Conservation (phyloP, 345 rosid genomes). For the Triadica sebifera region DNA sequence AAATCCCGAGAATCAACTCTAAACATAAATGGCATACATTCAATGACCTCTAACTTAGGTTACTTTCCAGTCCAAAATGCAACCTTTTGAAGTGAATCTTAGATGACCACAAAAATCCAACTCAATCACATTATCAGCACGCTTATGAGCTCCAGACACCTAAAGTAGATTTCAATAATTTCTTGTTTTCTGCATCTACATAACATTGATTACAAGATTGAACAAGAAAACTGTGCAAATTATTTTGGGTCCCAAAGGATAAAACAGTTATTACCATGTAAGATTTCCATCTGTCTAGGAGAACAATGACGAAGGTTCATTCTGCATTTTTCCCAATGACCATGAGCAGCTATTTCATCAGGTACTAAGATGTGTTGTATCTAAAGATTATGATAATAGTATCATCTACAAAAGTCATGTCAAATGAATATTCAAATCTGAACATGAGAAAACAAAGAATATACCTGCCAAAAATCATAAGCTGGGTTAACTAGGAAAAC, state of each 20-base stretch:
- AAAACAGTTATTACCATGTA: slow-evolving; percentile 58
- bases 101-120: not conserved
- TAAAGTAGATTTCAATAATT: not conserved
- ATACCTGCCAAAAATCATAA: slow-evolving; percentile 97
- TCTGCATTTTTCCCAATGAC: slow-evolving; percentile 67
- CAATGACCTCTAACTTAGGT: not conserved
- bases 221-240: slow-evolving; percentile 1
- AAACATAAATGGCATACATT: not conserved
- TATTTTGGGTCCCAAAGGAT: not conserved
- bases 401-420: slow-evolving; percentile 4
- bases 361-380: slow-evolving; percentile 73
- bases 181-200: not conserved
- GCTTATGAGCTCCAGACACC: not conserved
- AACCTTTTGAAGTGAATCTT: not conserved
- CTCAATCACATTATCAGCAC: not conserved
- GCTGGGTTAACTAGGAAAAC: slow-evolving; percentile 78
- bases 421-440: slow-evolving; percentile 13
- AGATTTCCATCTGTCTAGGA: slow-evolving; percentile 48
- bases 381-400: slow-evolving; percentile 37
- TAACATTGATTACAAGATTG: not conserved
- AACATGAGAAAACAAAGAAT: slow-evolving; percentile 10
- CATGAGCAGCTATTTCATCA: slow-evolving; percentile 46
- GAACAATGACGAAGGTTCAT: slow-evolving; percentile 56
- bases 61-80: not conserved
- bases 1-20: not conserved